Evolutionary conservation across 2,329 filamentous ascomycete species (phyloP).

Genomic region (Chalara sp.): DNA sequence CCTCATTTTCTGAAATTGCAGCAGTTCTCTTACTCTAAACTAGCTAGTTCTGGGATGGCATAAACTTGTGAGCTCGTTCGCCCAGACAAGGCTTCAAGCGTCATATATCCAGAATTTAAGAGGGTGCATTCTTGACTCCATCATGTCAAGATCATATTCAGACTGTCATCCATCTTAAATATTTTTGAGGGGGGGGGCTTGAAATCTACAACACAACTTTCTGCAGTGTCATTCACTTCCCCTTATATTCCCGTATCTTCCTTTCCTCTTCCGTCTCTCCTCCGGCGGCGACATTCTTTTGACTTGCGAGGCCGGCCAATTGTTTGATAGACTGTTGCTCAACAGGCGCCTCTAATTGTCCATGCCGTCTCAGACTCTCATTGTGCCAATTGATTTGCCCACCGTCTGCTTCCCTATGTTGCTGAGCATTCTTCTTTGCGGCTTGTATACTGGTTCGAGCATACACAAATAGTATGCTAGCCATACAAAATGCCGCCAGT

Average conservation of each 20-base stretch:
- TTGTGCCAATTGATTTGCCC: conserved; percentile 48
- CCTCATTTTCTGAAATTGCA: too few species aligned
- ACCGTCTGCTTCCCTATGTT: conserved; percentile 49
- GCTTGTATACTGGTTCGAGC: conserved; percentile 57
- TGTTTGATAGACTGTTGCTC: conserved; percentile 27
- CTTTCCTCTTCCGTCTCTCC: background rate
- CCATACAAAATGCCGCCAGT: conserved; percentile 48
- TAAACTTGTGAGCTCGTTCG: too few species aligned
- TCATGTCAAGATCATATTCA: too few species aligned
- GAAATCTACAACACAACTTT: too few species aligned
- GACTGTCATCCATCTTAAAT: too few species aligned
- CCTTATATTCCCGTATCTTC: background rate
- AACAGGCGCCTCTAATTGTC: conserved; percentile 34
- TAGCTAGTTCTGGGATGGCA: too few species aligned
- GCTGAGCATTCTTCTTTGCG: conserved; percentile 58
- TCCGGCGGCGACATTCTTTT: background rate
- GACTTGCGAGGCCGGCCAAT: conserved; percentile 9
- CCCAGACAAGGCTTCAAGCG: too few species aligned
- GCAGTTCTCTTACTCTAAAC: too few species aligned
- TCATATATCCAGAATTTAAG: too few species aligned
- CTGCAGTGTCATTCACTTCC: background rate
- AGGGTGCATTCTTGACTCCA: too few species aligned
- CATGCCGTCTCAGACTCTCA: conserved; percentile 46
- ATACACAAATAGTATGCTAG: conserved; percentile 48
- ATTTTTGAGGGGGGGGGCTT: too few species aligned